These are phyloP conservation scores for Sesbania bispinosa DNA, from an alignment of 306 rosid genomes.

Conservation along the genomic window DNA sequence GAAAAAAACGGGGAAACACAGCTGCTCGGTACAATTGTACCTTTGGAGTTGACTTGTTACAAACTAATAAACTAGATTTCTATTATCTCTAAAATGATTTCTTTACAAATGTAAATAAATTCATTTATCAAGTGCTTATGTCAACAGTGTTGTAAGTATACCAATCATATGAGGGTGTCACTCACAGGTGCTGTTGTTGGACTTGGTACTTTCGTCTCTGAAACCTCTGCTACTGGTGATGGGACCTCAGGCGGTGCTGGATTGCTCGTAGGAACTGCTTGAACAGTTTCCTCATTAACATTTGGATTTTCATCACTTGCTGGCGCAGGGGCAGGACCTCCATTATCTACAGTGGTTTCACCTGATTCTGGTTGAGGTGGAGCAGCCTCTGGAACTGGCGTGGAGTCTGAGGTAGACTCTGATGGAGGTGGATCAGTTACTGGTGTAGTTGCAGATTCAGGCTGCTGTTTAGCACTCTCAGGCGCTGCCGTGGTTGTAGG, in stretches of 20 bases:
- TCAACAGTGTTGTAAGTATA: constrained; percentile 11
- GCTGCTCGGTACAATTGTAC: constrained; percentile 23
- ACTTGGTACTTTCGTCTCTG: constrained; percentile 21
- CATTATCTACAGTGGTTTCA: constrained; percentile 28
- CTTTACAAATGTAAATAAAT: constrained; percentile 32
- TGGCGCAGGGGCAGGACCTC: constrained; percentile 31
- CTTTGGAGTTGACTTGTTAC: constrained; percentile 15
- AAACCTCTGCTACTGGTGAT: constrained; percentile 37
- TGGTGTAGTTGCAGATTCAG: constrained; percentile 44
- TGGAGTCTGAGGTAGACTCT: constrained; percentile 32
- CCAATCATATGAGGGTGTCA: constrained; percentile 38
- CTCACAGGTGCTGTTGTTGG: constrained; percentile 26
- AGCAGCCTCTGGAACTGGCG: constrained; percentile 27
- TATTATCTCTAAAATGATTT: constrained; percentile 21
- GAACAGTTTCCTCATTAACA: constrained; percentile 32
- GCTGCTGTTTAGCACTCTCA: constrained; percentile 33
- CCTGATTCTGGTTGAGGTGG: constrained; percentile 41
- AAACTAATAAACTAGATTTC: constrained; percentile 23
- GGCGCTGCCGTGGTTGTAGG: constrained; percentile 45
- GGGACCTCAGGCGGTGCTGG: constrained; percentile 36
- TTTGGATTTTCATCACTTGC: constrained; percentile 36
- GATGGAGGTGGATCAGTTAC: constrained; percentile 35
- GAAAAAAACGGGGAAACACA: not conserved
- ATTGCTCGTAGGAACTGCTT: constrained; percentile 28
- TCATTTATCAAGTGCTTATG: not conserved